Base-by-base conservation (phyloP, 805 yeast genomes). In the Candida tibetensis region DNA sequence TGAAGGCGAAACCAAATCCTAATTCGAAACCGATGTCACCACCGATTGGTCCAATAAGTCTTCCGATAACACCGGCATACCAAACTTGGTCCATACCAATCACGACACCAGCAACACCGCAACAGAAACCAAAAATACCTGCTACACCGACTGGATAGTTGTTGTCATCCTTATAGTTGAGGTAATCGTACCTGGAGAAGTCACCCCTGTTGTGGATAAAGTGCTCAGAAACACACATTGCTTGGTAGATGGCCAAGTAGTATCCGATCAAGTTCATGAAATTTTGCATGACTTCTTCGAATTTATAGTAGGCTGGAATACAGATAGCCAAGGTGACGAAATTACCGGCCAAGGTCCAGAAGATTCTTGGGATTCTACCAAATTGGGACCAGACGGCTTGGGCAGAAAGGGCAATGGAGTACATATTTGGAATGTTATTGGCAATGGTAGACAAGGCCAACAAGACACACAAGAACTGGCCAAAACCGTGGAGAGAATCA, bases 211-310 rank as follows among this genome's bases (percentile, higher is more conserved):
- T 79, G 77, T 78, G 85, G 60, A 89, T 72, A 58, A 85, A 80
- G 63, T 89, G 96, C 64, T 89, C 96, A 28, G 86, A 75, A n/a
- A 84, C 61, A 18, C 77, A 63, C 61, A 90, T 80, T 34, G 85
- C 79, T 53, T 78, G 79, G 67, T 89, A 90, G 54, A 89, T 82
- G 43, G 95, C 86, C 57, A 89, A 73, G 77, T 91, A 89, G 74
- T 90, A 90, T 49, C 86, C 91, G 62, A 90, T 88, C 59, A 89
- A 68, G 69, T 86, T 81, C 96, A 90, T 88, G 67, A 90, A 90
- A 66, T 86, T 79, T 42, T 75, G 72, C 84, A 90, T 84, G 53
- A 85, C 89, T 3, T 60, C 52, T 40, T 72, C 77, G 62, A 90
- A 88, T 45, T 74, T 60, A 71, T 84, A 82, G 69, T 82, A 85